Percentiles rank a stretch among this genome's conserved stretches.
Evolutionary conservation across 768 basidiomycete species (phyloP).

Genomic region (Rickenella mellea): DNA sequence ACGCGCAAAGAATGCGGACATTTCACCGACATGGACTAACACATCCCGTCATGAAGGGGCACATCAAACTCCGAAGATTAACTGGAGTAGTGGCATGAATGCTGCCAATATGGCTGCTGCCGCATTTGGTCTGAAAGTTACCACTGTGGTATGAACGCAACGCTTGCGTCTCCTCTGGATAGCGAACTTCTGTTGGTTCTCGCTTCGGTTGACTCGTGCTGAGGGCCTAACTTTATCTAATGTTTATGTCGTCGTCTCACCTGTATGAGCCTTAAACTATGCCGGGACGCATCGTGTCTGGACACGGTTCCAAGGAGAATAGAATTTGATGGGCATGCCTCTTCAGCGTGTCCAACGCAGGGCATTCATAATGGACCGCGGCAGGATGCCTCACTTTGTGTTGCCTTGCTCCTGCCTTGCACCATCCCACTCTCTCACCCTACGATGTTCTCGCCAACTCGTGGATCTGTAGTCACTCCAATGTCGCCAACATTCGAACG

Average conservation of each 20-base stretch:
- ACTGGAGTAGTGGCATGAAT: too few relatives aligned
- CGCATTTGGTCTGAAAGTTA: slow-evolving; percentile 4
- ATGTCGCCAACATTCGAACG: not conserved
- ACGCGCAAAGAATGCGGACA: not conserved
- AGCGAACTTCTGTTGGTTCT: too few relatives aligned
- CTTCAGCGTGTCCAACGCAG: too few relatives aligned
- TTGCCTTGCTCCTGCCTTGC: slow-evolving; percentile 20
- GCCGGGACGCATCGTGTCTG: too few relatives aligned
- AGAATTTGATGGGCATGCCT: too few relatives aligned
- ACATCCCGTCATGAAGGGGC: not conserved
- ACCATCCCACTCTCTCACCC: slow-evolving; percentile 17
- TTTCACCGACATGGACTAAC: not conserved
- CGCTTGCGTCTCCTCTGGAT: too few relatives aligned
- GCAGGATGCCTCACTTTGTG: slow-evolving; percentile 15
- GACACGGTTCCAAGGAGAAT: too few relatives aligned
- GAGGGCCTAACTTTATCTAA: too few relatives aligned
- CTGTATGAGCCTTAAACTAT: too few relatives aligned
- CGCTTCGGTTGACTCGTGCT: too few relatives aligned
- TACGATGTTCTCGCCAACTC: slow-evolving; percentile 4
- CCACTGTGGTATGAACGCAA: slow-evolving; percentile 22
- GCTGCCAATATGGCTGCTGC: not conserved
- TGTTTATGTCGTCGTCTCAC: too few relatives aligned
- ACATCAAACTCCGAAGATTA: not conserved
- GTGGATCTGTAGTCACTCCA: slow-evolving; percentile 5
- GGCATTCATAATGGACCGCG: too few relatives aligned